These are phyloP conservation scores for Corchorus capsularis DNA, from an alignment of 345 rosid genomes.

Conservation along the genomic window DNA sequence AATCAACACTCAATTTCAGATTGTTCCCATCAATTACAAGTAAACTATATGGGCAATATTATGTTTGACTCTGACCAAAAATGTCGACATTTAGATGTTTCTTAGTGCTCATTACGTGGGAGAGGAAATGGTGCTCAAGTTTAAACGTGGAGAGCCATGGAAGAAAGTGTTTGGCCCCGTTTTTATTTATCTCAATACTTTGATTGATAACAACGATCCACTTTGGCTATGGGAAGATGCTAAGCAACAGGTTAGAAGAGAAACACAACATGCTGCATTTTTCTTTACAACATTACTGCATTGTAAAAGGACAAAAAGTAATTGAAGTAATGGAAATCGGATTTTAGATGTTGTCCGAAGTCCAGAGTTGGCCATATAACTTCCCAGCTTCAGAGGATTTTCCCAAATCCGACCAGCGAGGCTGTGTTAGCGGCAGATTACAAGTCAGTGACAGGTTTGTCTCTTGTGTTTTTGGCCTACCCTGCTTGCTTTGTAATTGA, in stretches of 20 bases:
- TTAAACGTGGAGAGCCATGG: conserved; percentile 75
- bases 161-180: conserved; percentile 93
- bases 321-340: background rate
- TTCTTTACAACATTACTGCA: background rate
- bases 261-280: background rate
- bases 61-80: background rate
- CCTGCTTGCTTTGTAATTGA: background rate
- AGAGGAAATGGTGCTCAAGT: conserved; percentile 69
- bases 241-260: conserved; percentile 54
- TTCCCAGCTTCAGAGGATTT: conserved; percentile 78
- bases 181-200: conserved; percentile 62
- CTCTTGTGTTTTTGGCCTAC: conserved; percentile 12
- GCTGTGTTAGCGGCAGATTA: conserved; percentile 61
- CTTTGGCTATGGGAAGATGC: conserved; percentile 79
- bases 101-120: conserved; percentile 86
- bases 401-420: conserved; percentile 50
- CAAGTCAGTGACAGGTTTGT: conserved; percentile 63
- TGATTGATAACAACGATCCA: conserved; percentile 36
- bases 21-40: background rate
- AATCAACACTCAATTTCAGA: background rate
- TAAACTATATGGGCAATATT: background rate
- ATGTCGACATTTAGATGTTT: conserved; percentile 59
- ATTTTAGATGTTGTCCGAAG: conserved; percentile 58
- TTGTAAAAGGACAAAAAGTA: background rate
- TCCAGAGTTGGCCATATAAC: conserved; percentile 76